A percentile compares a stretch with the other conserved stretches of the same genome.
Evolutionary conservation across 495 filamentous ascomycete genomes (phyloP).

Genomic region (Xylaria sp.): DNA sequence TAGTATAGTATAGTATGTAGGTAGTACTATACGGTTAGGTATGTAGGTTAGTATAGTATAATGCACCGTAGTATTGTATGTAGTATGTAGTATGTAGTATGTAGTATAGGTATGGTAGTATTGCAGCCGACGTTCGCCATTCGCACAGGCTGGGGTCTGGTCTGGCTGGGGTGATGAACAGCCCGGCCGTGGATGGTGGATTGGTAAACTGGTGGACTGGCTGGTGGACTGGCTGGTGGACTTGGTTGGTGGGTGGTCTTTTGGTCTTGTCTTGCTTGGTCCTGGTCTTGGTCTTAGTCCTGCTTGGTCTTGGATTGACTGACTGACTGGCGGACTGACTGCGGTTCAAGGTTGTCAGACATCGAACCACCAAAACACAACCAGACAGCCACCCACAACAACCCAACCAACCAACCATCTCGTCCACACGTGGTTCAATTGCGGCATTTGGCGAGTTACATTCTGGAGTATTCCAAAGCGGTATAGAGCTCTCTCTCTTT

Average conservation of each 20-base stretch:
- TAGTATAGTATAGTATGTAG: too few relatives aligned
- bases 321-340: conserved; percentile 4
- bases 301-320: neutral
- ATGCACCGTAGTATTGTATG: too few relatives aligned
- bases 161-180: neutral
- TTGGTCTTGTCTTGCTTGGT: too few relatives aligned
- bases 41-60: too few relatives aligned
- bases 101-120: neutral
- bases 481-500: conserved; percentile 5
- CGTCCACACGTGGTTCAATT: conserved; percentile 26
- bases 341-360: conserved; percentile 17
- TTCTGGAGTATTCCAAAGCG: conserved; percentile 13
- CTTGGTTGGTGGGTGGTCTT: too few relatives aligned
- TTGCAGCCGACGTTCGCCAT: conserved; percentile 19
- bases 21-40: too few relatives aligned
- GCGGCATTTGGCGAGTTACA: conserved; percentile 25
- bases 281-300: too few relatives aligned
- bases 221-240: too few relatives aligned
- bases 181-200: neutral
- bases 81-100: neutral
- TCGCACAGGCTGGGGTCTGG: neutral
- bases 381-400: too few relatives aligned
- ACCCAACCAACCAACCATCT: conserved; percentile 14
- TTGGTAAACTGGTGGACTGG: too few relatives aligned
- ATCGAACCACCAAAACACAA: conserved; percentile 27